Conservation (phyloP, 1,284 basidiomycete species). For the Cryptococcus wingfieldii region DNA sequence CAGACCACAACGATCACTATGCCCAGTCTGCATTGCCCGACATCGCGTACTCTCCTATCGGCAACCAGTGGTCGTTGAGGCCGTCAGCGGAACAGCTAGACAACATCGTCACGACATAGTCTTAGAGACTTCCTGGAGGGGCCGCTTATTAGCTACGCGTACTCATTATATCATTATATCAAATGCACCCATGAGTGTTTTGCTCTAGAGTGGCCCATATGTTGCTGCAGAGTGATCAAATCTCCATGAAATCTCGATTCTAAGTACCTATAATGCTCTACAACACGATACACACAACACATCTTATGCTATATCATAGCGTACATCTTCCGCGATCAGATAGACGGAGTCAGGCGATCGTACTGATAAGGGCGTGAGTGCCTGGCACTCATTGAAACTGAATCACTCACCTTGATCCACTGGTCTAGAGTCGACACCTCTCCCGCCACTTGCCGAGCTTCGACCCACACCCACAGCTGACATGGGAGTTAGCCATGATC, state of each 20-base stretch:
- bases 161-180: no score
- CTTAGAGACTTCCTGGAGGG: no score
- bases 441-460: slow-evolving; percentile 79
- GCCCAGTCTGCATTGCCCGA: not conserved
- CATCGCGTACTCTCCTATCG: not conserved
- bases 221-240: no score
- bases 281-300: not conserved
- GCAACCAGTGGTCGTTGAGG: not conserved
- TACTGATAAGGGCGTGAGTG: slow-evolving; percentile 16
- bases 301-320: not conserved
- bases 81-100: not conserved
- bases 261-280: not conserved
- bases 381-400: not conserved
- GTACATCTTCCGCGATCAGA: slow-evolving; percentile 4
- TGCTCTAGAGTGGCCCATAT: no score
- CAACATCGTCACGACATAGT: not conserved
- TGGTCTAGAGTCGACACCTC: slow-evolving; percentile 68
- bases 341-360: slow-evolving; percentile 32
- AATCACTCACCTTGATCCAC: slow-evolving; percentile 44
- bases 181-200: no score
- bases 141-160: no score
- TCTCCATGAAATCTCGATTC: no score
- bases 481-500: not conserved
- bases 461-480: slow-evolving; percentile 84
- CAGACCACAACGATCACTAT: not conserved